Evolutionary conservation across 768 basidiomycete species (phyloP).

Genomic region (Termitomyces heimii): DNA sequence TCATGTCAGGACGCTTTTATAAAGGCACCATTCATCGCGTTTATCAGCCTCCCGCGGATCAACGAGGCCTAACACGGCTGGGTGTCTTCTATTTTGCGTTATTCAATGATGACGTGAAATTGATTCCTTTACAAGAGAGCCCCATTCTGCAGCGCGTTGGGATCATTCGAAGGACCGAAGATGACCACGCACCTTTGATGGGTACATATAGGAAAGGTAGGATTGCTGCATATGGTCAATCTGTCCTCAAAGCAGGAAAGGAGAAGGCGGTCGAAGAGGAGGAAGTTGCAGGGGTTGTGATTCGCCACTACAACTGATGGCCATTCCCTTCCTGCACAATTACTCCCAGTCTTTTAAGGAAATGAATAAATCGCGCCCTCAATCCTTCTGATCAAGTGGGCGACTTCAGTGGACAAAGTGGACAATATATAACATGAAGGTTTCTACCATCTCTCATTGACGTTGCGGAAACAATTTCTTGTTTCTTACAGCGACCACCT

Average conservation of each 20-base stretch:
- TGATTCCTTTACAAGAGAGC: constrained; percentile 33
- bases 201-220: constrained; percentile 34
- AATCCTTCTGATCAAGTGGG: no score
- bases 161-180: constrained; percentile 24
- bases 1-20: constrained; percentile 42
- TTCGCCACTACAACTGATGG: constrained; percentile 42
- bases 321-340: no score
- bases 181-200: constrained; percentile 34
- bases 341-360: no score
- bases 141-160: constrained; percentile 34
- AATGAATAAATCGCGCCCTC: no score
- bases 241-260: constrained; percentile 21
- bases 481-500: no score
- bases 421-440: no score
- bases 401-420: no score
- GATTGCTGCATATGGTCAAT: constrained; percentile 35
- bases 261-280: constrained; percentile 41
- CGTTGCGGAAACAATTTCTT: no score
- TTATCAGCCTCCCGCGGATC: constrained; percentile 42
- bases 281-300: constrained; percentile 35
- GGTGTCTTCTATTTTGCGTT: constrained; percentile 42
- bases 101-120: constrained; percentile 35
- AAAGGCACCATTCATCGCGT: constrained; percentile 44
- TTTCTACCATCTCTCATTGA: no score
- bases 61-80: constrained; percentile 34